These are phyloP conservation scores for Xylaria flabelliformis DNA, from an alignment of 495 filamentous ascomycete species.

Conservation along the genomic window DNA sequence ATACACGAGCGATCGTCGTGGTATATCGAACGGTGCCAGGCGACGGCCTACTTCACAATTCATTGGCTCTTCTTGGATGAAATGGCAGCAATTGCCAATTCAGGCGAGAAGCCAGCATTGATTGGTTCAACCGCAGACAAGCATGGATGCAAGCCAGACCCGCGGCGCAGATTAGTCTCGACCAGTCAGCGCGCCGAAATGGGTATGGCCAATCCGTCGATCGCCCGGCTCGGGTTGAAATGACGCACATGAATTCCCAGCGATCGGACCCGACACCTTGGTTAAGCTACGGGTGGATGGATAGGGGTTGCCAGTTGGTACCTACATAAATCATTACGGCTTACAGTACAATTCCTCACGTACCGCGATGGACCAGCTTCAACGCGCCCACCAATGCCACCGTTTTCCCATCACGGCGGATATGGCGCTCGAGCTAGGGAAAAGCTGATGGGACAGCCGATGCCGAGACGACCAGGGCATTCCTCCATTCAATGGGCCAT, in stretches of 20 bases:
- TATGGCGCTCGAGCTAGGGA: slow-evolving; percentile 20
- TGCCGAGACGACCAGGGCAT: slow-evolving; percentile 2
- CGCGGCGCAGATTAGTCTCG: slow-evolving; percentile 24
- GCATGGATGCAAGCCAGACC: slow-evolving; percentile 40
- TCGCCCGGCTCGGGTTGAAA: slow-evolving; percentile 26
- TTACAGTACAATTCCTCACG: not conserved
- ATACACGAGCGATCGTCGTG: not conserved
- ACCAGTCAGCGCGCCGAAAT: slow-evolving; percentile 23
- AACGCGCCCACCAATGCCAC: not conserved
- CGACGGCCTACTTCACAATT: slow-evolving; percentile 7
- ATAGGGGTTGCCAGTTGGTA: slow-evolving; percentile 19
- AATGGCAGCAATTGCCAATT: slow-evolving; percentile 35
- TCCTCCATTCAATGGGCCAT: not conserved
- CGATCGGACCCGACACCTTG: slow-evolving; percentile 43
- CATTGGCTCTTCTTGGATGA: slow-evolving; percentile 1
- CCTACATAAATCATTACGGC: slow-evolving; percentile 4
- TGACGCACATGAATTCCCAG: slow-evolving; percentile 33
- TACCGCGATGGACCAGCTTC: slow-evolving; percentile 22
- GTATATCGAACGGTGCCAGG: not conserved
- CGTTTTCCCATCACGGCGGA: slow-evolving; percentile 4
- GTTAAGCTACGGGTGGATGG: slow-evolving; percentile 26
- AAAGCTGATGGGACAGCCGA: slow-evolving; percentile 25
- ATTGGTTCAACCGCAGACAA: slow-evolving; percentile 35
- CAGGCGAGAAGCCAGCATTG: slow-evolving; percentile 32
- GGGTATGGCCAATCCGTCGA: slow-evolving; percentile 26